A percentile compares a stretch with the other conserved stretches of the same genome.
phyloP scores from a whole-genome alignment of 2,329 filamentous ascomycete species.

The Trichoderma cornu-damae region DNA sequence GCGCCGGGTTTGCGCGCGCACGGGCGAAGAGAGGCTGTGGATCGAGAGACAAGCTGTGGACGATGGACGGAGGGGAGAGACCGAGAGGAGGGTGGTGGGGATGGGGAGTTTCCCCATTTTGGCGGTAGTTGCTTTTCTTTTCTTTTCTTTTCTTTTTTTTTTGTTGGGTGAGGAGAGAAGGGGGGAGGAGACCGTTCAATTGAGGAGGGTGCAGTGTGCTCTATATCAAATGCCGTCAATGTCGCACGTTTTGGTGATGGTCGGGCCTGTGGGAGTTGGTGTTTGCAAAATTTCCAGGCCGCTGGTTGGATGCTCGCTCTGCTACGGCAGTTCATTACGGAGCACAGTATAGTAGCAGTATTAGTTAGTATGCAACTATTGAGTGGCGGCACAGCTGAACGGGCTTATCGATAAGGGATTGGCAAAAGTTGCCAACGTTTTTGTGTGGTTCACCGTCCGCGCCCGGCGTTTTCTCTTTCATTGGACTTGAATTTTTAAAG shows the following conservation, averaged over 20 bases:
- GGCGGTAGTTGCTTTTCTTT: too few relatives aligned
- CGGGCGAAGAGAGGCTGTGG: constrained; percentile 27
- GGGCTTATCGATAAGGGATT: constrained; percentile 18
- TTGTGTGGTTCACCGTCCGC: not conserved
- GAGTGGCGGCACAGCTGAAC: not conserved
- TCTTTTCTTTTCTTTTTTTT: too few relatives aligned
- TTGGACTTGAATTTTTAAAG: not conserved
- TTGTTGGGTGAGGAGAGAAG: not conserved
- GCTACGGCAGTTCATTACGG: too few relatives aligned
- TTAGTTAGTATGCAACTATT: too few relatives aligned
- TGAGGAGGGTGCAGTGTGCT: too few relatives aligned
- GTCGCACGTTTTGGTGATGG: not conserved
- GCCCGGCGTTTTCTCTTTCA: not conserved
- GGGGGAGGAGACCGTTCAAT: not conserved
- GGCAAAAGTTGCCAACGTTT: not conserved
- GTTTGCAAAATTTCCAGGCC: constrained; percentile 27
- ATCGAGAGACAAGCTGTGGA: constrained; percentile 26
- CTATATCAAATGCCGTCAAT: too few relatives aligned
- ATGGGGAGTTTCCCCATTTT: constrained; percentile 30
- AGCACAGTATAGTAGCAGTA: too few relatives aligned
- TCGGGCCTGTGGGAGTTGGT: constrained; percentile 8
- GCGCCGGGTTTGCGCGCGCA: constrained; percentile 59
- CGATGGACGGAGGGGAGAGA: constrained; percentile 9
- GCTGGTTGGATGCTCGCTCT: not conserved
- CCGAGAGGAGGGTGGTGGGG: constrained; percentile 25